Base-by-base conservation (phyloP, 257 asterid species). In the Rehmannia glutinosa region DNA sequence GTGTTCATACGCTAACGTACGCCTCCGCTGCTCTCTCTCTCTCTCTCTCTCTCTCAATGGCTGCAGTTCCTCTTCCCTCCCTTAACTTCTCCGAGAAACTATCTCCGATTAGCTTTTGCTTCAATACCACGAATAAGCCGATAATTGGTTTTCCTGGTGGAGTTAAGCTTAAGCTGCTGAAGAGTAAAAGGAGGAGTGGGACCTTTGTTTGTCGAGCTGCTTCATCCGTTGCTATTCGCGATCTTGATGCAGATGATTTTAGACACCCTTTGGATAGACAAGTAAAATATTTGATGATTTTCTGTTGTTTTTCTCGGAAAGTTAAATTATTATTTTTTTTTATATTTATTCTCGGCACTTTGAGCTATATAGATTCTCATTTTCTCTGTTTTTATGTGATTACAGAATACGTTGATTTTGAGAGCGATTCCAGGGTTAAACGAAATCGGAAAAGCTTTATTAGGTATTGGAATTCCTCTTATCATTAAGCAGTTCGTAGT, bases 231-330 rank as follows among this genome's bases (percentile, higher is more conserved):
- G 81, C 79, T 52, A 61, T 72, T 75, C 89, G 86, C 57, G 80
- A 87, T 71, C 84, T 93, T 3, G 96, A 93, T 62, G 98, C 97
- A 0, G 98, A 93, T 78, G 98, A 93, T 68, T 72, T 93, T 66
- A 84, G 96, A 2, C 98, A 93, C 52, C 98, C 98, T 65, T 91
- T 93, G 39, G 98, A 90, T 82, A 87, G 83, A 83, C 98, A 93
- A 81, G 98, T 89, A 11, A 23, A 59, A 30, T 59, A 38, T 13
- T 77, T 35, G 39, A 46, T 49, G 43, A 19, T 41, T 63, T 36
- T 55, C 24, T 4, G 6, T 43, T 21, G n/a, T n/a, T n/a, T 42
- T 2, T 3, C 66, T 11, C 19, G 3, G 38, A 4, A 51, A 25
- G 52, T 24, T 8, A 4, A 57, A 25, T 46, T 24, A 6, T 10